Evolutionary conservation across 2,329 filamentous ascomycete species (phyloP).

Genomic region (Verticillium longisporum): DNA sequence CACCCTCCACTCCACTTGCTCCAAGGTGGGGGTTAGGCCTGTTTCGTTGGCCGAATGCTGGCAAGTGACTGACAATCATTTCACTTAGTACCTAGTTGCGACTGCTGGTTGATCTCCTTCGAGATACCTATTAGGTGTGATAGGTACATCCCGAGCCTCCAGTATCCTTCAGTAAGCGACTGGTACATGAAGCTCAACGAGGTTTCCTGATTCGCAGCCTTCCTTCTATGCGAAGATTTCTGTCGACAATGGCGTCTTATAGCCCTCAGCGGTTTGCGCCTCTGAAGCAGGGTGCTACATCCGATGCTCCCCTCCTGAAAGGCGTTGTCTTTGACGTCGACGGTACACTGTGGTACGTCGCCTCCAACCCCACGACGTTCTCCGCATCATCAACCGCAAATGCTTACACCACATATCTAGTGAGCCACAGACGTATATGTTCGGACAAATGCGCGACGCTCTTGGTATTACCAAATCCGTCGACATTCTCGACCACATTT

Average conservation of each 20-base stretch:
- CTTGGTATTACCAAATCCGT: constrained; percentile 63
- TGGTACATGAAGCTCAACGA: too few species aligned
- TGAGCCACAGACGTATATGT: constrained; percentile 94
- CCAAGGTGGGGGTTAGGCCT: neutral
- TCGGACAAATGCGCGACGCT: constrained; percentile 71
- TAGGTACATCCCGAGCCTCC: neutral
- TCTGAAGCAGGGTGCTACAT: constrained; percentile 29
- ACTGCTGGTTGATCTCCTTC: neutral
- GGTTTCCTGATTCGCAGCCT: too few species aligned
- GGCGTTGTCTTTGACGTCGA: constrained; percentile 87
- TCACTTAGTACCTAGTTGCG: neutral
- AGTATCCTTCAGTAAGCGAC: too few species aligned
- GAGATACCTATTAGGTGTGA: neutral
- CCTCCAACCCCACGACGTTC: neutral
- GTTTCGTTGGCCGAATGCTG: neutral
- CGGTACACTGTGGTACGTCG: constrained; percentile 78
- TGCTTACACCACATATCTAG: constrained; percentile 34
- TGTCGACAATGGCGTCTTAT: constrained; percentile 34
- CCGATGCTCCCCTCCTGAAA: constrained; percentile 38
- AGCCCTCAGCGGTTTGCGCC: constrained; percentile 48
- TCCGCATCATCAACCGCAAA: neutral
- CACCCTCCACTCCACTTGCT: neutral
- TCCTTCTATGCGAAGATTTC: constrained; percentile 21
- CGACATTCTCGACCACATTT: constrained; percentile 89
- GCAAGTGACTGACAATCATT: neutral